Base-by-base conservation (phyloP, 371 early-diverging fungal genomes). In the Apophysomyces sp. region DNA sequence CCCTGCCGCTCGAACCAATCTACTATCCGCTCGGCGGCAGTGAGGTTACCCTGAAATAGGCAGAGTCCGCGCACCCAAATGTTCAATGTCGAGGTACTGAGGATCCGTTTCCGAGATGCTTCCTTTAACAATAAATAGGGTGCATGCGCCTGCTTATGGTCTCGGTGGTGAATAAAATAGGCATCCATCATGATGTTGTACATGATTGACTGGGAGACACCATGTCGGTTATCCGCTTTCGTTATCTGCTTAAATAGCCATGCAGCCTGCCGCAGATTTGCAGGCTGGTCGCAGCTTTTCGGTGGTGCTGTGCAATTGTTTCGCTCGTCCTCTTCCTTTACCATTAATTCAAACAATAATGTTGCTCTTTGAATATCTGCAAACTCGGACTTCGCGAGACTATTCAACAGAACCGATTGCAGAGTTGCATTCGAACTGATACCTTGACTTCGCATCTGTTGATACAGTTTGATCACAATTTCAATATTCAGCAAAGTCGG, bases 171-270 rank as follows among this genome's bases (percentile, higher is more conserved):
- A 16, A 70, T 44, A 55, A 77, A 78, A 52, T 76, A 78, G 21
- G 66, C 74, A 37, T 81, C 72, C 55, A 81, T 77, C 76, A 81
- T 76, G 55, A 73, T 67, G 44, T 78, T 78, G 41, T 81, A 77
- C 16, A 74, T 31, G 8, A 76, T 61, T 3, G 65, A 61, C 12
- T 60, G 29, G 4, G 71, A 31, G 8, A 44, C 27, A 2, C 29
- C 41, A 18, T 59, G 62, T 15, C 49, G 53, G 7, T 26, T 52
- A 49, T 60, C 59, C 52, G 24, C 49, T 8, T 16, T 44, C 49
- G 9, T 21, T 21, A 21, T 44, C 21, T 21, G 49, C 9, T 44
- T 9, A 6, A 21, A 44, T 21, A 44, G 21, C 9, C 18, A 44
- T 16, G 16, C 21, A 21, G 26, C 9, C 24, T 21, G n/a, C 1